Evolutionary conservation across 306 rosid genomes (phyloP).

Genomic region (Quercus cerris): DNA sequence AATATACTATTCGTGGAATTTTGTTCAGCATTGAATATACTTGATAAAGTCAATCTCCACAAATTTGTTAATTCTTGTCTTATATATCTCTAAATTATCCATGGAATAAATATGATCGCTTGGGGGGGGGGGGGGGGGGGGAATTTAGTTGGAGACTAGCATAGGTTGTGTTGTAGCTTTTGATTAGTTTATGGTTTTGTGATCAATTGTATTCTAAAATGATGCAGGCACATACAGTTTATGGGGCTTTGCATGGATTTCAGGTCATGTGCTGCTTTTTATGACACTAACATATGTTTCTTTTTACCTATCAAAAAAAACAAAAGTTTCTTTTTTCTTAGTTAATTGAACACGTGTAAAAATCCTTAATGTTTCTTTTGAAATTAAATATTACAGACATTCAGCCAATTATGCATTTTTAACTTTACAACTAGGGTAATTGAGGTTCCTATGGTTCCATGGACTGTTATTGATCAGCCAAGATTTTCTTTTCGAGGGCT

Average conservation of each 20-base stretch:
- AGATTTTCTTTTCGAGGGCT: slow-evolving; percentile 50
- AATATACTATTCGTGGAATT: neutral
- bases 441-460: slow-evolving; percentile 32
- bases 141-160: neutral
- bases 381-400: slow-evolving; percentile 30
- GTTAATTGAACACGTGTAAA: neutral
- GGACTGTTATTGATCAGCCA: slow-evolving; percentile 40
- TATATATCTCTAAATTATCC: neutral
- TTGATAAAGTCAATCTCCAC: neutral
- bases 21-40: neutral
- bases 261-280: slow-evolving; percentile 24
- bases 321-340: neutral
- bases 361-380: neutral
- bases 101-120: neutral
- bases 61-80: neutral
- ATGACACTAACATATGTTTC: neutral
- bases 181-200: neutral
- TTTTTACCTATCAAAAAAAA: neutral
- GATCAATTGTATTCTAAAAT: neutral
- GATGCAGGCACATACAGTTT: slow-evolving; percentile 42
- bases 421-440: slow-evolving; percentile 22
- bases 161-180: neutral
- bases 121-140: neutral
- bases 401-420: slow-evolving; percentile 39
- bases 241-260: slow-evolving; percentile 42